phyloP scores from a whole-genome alignment of 2,329 filamentous ascomycete genomes.

The Monosporascus sp. region DNA sequence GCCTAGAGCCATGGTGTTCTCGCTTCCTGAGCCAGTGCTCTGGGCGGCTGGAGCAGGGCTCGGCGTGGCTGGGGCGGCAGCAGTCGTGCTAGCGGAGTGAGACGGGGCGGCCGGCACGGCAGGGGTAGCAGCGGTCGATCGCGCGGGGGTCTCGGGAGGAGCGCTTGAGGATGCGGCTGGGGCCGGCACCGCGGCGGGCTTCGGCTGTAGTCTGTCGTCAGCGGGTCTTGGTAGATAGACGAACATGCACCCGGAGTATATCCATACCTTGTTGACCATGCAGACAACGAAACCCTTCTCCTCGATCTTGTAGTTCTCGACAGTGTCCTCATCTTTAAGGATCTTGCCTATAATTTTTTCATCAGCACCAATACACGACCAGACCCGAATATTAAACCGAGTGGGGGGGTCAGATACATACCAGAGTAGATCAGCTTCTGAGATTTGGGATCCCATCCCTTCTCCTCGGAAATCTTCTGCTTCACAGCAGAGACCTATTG shows the following conservation, averaged over 20 bases:
- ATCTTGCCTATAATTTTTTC: conserved; percentile 73
- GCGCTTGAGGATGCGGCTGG: conserved; percentile 55
- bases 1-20: conserved; percentile 82
- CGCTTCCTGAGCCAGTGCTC: conserved; percentile 47
- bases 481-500: conserved; percentile 81
- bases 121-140: conserved; percentile 44
- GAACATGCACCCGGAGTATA: conserved; percentile 4
- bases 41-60: conserved; percentile 48
- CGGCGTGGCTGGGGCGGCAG: conserved; percentile 47
- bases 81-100: conserved; percentile 37
- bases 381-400: background rate
- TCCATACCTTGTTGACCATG: conserved; percentile 87
- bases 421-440: conserved; percentile 99
- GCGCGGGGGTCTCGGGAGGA: conserved; percentile 57
- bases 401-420: conserved; percentile 37
- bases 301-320: conserved; percentile 96
- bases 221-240: conserved; percentile 1
- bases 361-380: conserved; percentile 12
- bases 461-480: conserved; percentile 84
- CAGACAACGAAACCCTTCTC: conserved; percentile 99
- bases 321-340: conserved; percentile 92
- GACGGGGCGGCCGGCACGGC: conserved; percentile 46
- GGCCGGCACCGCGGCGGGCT: conserved; percentile 48
- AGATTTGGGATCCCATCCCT: conserved; percentile 84
- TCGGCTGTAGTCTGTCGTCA: conserved; percentile 52